phyloP scores from a whole-genome alignment of 257 asterid species.

The Scutellaria barbata region DNA sequence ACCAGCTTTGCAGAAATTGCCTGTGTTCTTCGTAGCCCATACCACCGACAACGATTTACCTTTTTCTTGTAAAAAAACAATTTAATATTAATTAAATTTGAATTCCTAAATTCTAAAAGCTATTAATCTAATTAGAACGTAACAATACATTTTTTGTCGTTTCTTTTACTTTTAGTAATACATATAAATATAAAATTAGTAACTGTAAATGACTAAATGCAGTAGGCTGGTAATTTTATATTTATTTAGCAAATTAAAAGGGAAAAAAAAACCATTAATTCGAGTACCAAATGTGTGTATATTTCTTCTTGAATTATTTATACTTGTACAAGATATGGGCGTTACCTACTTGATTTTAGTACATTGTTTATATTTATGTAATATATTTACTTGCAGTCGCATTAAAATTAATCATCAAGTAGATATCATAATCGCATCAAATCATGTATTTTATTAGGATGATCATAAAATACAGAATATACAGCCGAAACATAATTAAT shows the following conservation, averaged over 20 bases:
- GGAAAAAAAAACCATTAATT: neutral
- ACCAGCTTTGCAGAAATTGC: constrained; percentile 25
- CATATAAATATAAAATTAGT: neutral
- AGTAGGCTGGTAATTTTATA: neutral
- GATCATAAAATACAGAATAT: constrained; percentile 1
- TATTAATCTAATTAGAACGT: too few relatives aligned
- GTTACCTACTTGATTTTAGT: constrained; percentile 24
- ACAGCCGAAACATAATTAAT: neutral
- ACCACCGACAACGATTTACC: constrained; percentile 11
- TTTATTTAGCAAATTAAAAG: neutral
- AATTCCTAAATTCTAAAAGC: neutral
- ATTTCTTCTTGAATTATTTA: constrained; percentile 10
- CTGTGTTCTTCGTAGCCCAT: neutral
- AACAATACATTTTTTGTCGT: neutral
- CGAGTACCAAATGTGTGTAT: neutral
- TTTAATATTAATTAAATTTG: neutral
- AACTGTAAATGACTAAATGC: neutral
- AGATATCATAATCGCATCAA: constrained; percentile 27
- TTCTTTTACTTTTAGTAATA: neutral
- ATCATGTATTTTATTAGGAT: constrained; percentile 20
- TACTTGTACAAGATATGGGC: constrained; percentile 9
- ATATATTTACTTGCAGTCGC: constrained; percentile 19
- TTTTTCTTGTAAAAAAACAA: neutral
- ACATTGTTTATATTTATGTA: constrained; percentile 7
- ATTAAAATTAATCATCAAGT: constrained; percentile 4